Evolutionary conservation across 176 grass and related monocot genomes (phyloP).

Genomic region (Triticum turgidum): DNA sequence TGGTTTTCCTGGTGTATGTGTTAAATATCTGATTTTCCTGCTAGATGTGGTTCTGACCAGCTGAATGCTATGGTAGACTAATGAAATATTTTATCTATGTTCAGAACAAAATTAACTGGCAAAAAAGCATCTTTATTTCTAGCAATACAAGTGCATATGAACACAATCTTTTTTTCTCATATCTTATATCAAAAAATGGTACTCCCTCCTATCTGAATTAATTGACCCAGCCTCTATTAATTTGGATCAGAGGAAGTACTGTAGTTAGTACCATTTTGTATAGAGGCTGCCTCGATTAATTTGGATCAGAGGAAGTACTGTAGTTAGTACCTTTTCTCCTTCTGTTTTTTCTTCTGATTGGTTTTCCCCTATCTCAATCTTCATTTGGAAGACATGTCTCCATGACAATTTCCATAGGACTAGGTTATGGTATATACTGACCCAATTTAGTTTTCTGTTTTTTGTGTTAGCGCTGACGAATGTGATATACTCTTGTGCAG

Average conservation of each 20-base stretch:
- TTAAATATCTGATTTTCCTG: too few species aligned
- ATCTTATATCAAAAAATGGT: neutral
- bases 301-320: too few species aligned
- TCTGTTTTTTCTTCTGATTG: neutral
- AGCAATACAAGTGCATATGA: neutral
- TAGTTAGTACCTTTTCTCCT: neutral
- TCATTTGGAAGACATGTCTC: neutral
- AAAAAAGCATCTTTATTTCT: neutral
- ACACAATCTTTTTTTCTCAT: too few species aligned
- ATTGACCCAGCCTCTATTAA: too few species aligned
- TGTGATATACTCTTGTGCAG: slow-evolving; percentile 49
- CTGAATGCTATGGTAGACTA: neutral
- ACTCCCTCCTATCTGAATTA: too few species aligned
- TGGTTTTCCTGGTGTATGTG: neutral
- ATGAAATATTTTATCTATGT: neutral
- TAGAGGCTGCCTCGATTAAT: too few species aligned
- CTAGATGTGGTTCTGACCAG: too few species aligned
- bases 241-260: too few species aligned
- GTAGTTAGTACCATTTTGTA: neutral
- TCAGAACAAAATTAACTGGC: neutral
- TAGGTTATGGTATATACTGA: neutral
- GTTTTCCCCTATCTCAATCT: neutral
- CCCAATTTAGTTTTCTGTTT: neutral
- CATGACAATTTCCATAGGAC: neutral
- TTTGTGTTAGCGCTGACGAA: neutral